A percentile compares a stretch with the other conserved stretches of the same genome.
Evolutionary conservation across 2,329 filamentous ascomycete genomes (phyloP).

Genomic region (Pseudogymnoascus sp.): DNA sequence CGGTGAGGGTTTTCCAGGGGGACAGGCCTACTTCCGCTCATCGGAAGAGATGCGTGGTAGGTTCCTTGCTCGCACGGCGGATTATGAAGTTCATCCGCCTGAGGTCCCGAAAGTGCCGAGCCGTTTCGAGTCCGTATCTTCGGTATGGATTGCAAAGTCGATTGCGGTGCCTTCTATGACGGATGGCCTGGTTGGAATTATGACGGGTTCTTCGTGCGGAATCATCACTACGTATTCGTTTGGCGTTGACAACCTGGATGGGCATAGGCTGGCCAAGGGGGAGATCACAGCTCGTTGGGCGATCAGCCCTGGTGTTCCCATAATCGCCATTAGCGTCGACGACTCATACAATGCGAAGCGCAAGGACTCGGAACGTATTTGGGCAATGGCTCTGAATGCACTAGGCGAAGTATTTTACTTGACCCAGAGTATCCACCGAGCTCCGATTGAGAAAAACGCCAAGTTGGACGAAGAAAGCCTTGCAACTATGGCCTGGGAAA

Average conservation of each 20-base stretch:
- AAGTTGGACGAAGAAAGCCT: constrained; percentile 42
- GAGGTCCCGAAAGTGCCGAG: constrained; percentile 72
- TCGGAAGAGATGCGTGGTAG: constrained; percentile 67
- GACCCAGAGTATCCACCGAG: constrained; percentile 55
- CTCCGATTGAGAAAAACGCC: constrained; percentile 39
- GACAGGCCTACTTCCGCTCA: constrained; percentile 69
- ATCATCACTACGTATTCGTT: constrained; percentile 76
- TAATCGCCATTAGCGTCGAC: constrained; percentile 75
- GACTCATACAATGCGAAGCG: constrained; percentile 69
- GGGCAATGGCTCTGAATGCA: constrained; percentile 91
- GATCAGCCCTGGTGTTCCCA: constrained; percentile 84
- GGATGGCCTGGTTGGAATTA: constrained; percentile 68
- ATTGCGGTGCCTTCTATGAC: constrained; percentile 61
- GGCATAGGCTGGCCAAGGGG: constrained; percentile 57
- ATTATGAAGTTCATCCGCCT: constrained; percentile 51
- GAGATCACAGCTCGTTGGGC: constrained; percentile 85
- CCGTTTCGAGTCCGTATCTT: constrained; percentile 61
- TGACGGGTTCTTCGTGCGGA: constrained; percentile 76
- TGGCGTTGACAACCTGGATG: constrained; percentile 45
- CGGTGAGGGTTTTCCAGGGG: constrained; percentile 79
- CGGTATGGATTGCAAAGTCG: constrained; percentile 87
- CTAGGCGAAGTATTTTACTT: constrained; percentile 87
- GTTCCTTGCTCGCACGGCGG: constrained; percentile 57
- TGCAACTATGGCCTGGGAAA: constrained; percentile 66
- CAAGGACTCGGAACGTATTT: constrained; percentile 62